phyloP scores from a whole-genome alignment of 257 asterid species.

The Nicotiana tabacum region DNA sequence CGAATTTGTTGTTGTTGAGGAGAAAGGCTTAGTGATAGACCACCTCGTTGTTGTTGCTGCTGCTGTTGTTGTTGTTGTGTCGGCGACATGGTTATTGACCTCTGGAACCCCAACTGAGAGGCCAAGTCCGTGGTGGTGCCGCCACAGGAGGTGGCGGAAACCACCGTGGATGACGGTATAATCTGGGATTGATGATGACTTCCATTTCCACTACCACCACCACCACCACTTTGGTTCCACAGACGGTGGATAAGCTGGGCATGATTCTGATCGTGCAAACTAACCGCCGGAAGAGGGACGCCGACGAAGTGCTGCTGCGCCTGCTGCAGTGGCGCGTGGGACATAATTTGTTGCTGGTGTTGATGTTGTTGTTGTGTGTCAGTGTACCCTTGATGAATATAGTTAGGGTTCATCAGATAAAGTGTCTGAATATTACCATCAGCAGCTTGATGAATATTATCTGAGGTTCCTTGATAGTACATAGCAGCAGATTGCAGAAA shows the following conservation, averaged over 20 bases:
- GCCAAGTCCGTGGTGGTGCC: conserved; percentile 18
- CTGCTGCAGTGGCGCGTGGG: conserved; percentile 40
- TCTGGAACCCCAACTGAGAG: conserved; percentile 16
- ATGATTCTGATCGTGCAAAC: conserved; percentile 14
- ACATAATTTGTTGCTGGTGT: background rate
- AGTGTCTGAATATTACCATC: conserved; percentile 57
- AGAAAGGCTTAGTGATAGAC: conserved; percentile 57
- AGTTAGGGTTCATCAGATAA: conserved; percentile 67
- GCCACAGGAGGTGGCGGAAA: background rate
- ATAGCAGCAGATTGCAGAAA: conserved; percentile 20
- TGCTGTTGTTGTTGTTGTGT: background rate
- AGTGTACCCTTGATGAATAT: conserved; percentile 16
- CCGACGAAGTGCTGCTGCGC: conserved; percentile 40
- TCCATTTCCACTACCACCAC: background rate
- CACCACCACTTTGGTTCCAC: conserved; percentile 2
- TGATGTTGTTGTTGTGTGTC: conserved; percentile 30
- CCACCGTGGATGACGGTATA: conserved; percentile 18
- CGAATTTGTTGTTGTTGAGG: conserved; percentile 29
- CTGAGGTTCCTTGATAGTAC: conserved; percentile 56
- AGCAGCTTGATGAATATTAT: conserved; percentile 21
- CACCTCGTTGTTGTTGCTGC: conserved; percentile 22
- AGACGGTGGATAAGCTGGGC: background rate
- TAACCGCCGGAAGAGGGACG: conserved; percentile 21
- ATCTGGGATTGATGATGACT: conserved; percentile 13
- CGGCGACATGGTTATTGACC: conserved; percentile 1